Evolutionary conservation across 2,329 filamentous ascomycete species (phyloP), one percentile per base, ranked within the genome.

Genomic region (Alternaria angustiovoidea): DNA sequence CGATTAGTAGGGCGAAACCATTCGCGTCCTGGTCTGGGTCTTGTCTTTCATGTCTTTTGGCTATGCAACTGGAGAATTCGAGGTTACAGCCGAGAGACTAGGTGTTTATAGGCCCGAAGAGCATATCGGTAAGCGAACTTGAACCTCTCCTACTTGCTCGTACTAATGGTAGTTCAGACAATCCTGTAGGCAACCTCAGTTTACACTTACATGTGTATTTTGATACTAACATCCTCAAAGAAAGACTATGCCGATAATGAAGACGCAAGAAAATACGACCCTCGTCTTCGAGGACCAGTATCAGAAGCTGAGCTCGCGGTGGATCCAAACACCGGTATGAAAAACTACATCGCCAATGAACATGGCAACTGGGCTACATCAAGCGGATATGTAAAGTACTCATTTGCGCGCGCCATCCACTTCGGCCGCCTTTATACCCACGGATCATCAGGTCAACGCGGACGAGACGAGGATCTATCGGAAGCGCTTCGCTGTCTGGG

Each of bases 311-410:
- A 84, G 63, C 72, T 84, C 12, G 79, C 79, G 5, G 70, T 84
- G 9, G 82, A 84, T 63, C 76, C 73, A 16, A 64, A 80, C 6
- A 80, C 78, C n/a, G 78, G 76, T n/a, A 97, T 99, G 94, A 99
- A 98, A 80, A 98, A 98, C 77, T 99, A 99, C 78, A 98, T 99
- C 68, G 89, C 94, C 61, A 98, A 97, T 72, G 94, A 98, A 77
- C 83, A 81, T 14, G 92, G 93, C 5, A 86, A 87, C 41, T 97
- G 94, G 91, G 92, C 94, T 1, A 99, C 95, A 20, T 97, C 93
- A 64, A 83, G 91, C 7, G 94, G 91, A 39, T 97, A 94, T 72
- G 85, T 97, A 61, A 79, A 76, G 43, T 78, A 86, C 67, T 81
- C 80, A 18, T 82, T 84, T 48, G 75, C 79, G 24, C 78, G 82